These are phyloP conservation scores for Rossbeevera mucosa DNA, from an alignment of 768 basidiomycete species.

Conservation along the genomic window DNA sequence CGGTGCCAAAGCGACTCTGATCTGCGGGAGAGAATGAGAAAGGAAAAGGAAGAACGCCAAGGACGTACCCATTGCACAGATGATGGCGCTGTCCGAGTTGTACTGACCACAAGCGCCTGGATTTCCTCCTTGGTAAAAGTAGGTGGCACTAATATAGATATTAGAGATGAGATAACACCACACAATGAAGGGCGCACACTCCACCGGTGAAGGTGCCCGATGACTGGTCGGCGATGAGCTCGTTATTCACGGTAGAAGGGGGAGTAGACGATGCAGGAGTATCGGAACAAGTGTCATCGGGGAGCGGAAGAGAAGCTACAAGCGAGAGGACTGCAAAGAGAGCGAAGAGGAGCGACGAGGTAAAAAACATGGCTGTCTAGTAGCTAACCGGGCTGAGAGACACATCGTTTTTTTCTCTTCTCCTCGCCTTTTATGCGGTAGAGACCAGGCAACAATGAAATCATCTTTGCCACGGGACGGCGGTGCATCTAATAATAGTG, in stretches of 20 bases:
- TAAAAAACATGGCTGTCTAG: constrained; percentile 28
- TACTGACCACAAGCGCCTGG: constrained; percentile 75
- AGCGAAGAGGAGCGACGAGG: constrained; percentile 35
- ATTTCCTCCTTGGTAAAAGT: constrained; percentile 64
- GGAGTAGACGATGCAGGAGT: neutral
- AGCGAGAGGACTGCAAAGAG: constrained; percentile 59
- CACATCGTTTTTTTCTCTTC: neutral
- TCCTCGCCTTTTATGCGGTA: neutral
- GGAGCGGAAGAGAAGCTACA: constrained; percentile 37
- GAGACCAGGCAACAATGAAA: neutral
- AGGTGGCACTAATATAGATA: constrained; percentile 47
- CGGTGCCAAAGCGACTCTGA: constrained; percentile 46
- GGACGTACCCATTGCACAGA: constrained; percentile 60
- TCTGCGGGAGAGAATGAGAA: constrained; percentile 35
- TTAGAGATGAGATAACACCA: neutral
- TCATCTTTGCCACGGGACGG: neutral
- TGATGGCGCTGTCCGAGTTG: constrained; percentile 50
- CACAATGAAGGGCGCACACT: constrained; percentile 35
- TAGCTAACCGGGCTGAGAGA: neutral
- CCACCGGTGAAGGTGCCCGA: constrained; percentile 32
- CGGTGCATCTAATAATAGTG: neutral
- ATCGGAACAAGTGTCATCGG: neutral
- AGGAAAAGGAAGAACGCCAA: neutral
- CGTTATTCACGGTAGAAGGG: neutral
- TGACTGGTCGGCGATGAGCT: constrained; percentile 20